Evolutionary conservation across 345 rosid species (phyloP), one percentile per base, ranked within the genome.

Genomic region (Schrenkiella parvula): DNA sequence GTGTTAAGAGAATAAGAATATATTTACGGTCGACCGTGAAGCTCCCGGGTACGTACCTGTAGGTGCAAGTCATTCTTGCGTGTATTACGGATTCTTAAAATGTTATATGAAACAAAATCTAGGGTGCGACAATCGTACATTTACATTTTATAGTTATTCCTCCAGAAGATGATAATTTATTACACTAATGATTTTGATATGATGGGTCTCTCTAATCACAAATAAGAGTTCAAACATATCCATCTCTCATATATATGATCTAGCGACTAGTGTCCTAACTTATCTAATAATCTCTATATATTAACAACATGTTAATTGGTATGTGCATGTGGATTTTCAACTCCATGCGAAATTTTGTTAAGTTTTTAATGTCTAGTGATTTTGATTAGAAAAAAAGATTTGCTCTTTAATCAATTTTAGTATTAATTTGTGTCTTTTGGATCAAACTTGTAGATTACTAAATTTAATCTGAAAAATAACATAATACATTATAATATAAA

Each of bases 41-140:
- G 12, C 39, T 48, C 59, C 13, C 8, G 28, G 14, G 68, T 29
- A 62, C 47, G 71, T 64, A 65, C 51, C 25, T 55, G 38, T 35
- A 32, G 47, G 77, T 56, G 46, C 64, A 65, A 66, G 60, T 65
- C 78, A 56, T 47, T 46, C 72, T 66, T 66, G 53, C 67, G 54
- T 48, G 61, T 47, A 57, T 47, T 47, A 56, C 51, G 50, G 48
- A 2, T 64, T 65, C 9, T n/a, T 3, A 8, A n/a, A 3, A 5
- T 4, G 26, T 1, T 34, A 32, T 38, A 23, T 34, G 57, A 54
- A 54, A 34, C 57, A 72, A 32, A 26, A 64, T 64, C 64, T 54
- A 23, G 29, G 19, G 38, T 72, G 21, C 37, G 48, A 1, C 17
- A 54, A 50, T 35, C 28, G 37, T 34, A 17, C 58, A 64, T 47